Evolutionary conservation across 140 eudicot species (phyloP), one percentile per base, ranked within the genome.

Genomic region (Oenanthe javanica): DNA sequence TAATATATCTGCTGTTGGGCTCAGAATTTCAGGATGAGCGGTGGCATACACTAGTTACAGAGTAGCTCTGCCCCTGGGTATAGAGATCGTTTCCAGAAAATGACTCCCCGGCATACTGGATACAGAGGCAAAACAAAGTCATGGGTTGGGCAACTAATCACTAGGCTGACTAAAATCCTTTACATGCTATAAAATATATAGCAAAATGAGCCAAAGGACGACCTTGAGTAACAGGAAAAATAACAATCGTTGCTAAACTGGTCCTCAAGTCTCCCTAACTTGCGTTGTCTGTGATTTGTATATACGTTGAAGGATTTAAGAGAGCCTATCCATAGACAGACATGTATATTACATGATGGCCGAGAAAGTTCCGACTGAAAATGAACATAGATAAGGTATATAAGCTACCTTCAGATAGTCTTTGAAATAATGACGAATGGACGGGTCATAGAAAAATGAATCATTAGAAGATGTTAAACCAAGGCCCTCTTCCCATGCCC

Each of bases 401-500:
- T 72, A 85, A 15, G 67, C 63, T 87, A 95, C 99, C 99, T 95
- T 95, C 77, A 95, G 81, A 79, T 93, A 91, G 57, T 84, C 85
- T 82, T 90, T 92, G 87, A 90, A 95, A 80, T 90, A 95, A 43
- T 76, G 86, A 25, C 96, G 92, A 66, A 90, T 95, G 14, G 97
- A 85, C 73, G 97, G 96, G 84, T 95, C 96, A 45, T 85, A 90
- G 80, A 95, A 95, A 89, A 95, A 95, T 0, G 99, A 90, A 81
- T 95, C 99, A 74, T 89, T 89, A 9, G 99, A 94, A 48, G 99
- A 80, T 79, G 97, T 90, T 57, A 95, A 78, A 52, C 90, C 90
- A 6, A 90, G 93, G 43, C 99, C 97, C 78, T 91, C 99, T 80
- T 84, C 86, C 94, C 93, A 89, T 13, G 99, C 99, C 97, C 99